Base-by-base conservation (phyloP, 1,284 basidiomycete genomes). In the Irpex sp. region DNA sequence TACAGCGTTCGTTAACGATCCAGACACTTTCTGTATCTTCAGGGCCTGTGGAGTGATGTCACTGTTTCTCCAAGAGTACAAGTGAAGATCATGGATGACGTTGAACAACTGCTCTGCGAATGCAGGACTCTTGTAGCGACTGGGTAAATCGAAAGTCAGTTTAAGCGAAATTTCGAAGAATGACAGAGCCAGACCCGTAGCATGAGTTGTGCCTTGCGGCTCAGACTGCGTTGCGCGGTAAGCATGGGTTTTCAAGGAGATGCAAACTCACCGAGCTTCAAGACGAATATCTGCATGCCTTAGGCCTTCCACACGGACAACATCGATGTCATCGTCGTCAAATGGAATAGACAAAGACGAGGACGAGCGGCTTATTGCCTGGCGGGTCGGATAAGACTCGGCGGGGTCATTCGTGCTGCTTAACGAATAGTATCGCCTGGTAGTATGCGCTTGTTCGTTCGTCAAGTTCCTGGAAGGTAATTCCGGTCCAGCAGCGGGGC, bases 1-100 rank as follows among this genome's bases (percentile, higher is more conserved):
- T 61, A 98, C 94, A 65, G 93, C 91, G 73, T 98, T 98, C 51
- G 95, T 98, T 68, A 97, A 77, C 17, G 93, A 91, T 13, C 95
- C 95, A 7, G 94, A 92, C n/a, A 94, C 90, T 74, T 91, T 95
- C 70, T 81, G 81, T 67, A 96, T 83, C 63, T 80, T 81, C 63
- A 95, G 75, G 51, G 81, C 79, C 43, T 82, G 76, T 17, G 85
- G 73, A 26, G 77, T 74, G 55, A 88, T 76, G 55, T 75, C 76
- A 4, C 72, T 65, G 50, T 79, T 75, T 36, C 74, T 73, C 91
- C 91, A 93, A 35, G 78, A 77, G 35, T 85, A 83, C 9, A 90
- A 76, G 56, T 78, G 78, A 60, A 92, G 76, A 13, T 78, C 73
- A 43, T 77, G 78, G 31, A 90, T 68, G 57, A 89, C 81, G 57